phyloP scores from a whole-genome alignment of 352 stramenopile species.

The Globisporangium splendens region DNA sequence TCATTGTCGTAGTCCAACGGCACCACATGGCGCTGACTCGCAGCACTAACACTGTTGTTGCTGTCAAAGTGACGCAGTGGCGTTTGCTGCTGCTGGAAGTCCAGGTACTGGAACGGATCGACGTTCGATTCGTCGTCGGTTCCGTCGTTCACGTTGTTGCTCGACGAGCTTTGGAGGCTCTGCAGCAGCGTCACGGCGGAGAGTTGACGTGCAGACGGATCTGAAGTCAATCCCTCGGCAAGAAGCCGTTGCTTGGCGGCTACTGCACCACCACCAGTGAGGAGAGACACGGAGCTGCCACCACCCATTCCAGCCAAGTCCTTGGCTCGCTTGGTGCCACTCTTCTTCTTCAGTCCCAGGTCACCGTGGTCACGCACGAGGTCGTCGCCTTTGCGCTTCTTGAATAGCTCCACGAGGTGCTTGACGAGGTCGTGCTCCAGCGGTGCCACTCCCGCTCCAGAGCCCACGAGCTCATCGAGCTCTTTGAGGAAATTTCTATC shows the following conservation, averaged over 20 bases:
- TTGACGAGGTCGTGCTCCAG: conserved; percentile 80
- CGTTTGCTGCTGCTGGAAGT: conserved; percentile 33
- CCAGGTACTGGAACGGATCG: conserved; percentile 71
- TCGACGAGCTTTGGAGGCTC: conserved; percentile 26
- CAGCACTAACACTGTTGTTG: not conserved
- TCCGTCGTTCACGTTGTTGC: conserved; percentile 9
- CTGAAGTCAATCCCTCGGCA: conserved; percentile 19
- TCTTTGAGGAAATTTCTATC: conserved; percentile 65
- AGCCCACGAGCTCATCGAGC: conserved; percentile 66
- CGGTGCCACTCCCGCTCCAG: conserved; percentile 23
- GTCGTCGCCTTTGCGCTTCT: conserved; percentile 65
- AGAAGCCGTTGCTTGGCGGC: conserved; percentile 47
- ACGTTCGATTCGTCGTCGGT: conserved; percentile 46
- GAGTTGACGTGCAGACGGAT: conserved; percentile 29
- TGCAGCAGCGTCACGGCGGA: conserved; percentile 23
- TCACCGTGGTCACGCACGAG: conserved; percentile 19
- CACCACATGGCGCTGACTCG: conserved; percentile 31
- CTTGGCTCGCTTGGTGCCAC: conserved; percentile 18
- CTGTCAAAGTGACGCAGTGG: conserved; percentile 11
- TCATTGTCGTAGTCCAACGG: conserved; percentile 73
- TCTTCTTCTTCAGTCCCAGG: conserved; percentile 14
- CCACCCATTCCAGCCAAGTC: conserved; percentile 14
- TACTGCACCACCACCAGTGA: not conserved
- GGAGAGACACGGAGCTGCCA: conserved; percentile 14
- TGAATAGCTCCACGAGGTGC: conserved; percentile 71